Evolutionary conservation across 1,284 basidiomycete genomes (phyloP).

Genomic region (Sporisorium iseilematis-ciliati): DNA sequence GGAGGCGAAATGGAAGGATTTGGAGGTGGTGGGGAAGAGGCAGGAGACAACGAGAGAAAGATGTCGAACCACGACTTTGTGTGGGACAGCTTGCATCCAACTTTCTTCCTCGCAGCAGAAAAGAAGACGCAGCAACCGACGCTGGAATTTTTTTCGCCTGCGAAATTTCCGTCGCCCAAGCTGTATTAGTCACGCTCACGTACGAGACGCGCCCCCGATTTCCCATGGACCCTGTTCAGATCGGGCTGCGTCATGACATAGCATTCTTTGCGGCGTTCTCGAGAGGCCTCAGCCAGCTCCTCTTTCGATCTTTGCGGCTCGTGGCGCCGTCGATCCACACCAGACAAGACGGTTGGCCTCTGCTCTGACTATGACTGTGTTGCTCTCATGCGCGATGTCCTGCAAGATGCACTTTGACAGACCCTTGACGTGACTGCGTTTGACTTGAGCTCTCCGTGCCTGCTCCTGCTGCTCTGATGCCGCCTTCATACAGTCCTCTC

Average conservation of each 20-base stretch:
- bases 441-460: not conserved
- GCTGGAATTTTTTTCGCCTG: too few relatives aligned
- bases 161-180: too few relatives aligned
- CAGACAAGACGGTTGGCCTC: not conserved
- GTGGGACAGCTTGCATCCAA: conserved; percentile 4
- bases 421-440: conserved; percentile 8
- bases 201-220: too few relatives aligned
- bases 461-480: too few relatives aligned
- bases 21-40: conserved; percentile 20
- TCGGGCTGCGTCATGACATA: conserved; percentile 52
- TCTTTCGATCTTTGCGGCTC: not conserved
- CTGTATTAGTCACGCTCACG: too few relatives aligned
- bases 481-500: too few relatives aligned
- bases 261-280: not conserved
- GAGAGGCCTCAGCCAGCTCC: not conserved
- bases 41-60: not conserved
- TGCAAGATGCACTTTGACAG: conserved; percentile 25
- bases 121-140: too few relatives aligned
- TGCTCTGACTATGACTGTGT: not conserved
- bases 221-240: not conserved
- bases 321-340: not conserved
- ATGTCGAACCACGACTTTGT: not conserved
- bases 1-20: conserved; percentile 2
- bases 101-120: not conserved
- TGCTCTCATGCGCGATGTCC: not conserved